phyloP scores from a whole-genome alignment of 345 rosid species.

The Eucalyptus marginata region DNA sequence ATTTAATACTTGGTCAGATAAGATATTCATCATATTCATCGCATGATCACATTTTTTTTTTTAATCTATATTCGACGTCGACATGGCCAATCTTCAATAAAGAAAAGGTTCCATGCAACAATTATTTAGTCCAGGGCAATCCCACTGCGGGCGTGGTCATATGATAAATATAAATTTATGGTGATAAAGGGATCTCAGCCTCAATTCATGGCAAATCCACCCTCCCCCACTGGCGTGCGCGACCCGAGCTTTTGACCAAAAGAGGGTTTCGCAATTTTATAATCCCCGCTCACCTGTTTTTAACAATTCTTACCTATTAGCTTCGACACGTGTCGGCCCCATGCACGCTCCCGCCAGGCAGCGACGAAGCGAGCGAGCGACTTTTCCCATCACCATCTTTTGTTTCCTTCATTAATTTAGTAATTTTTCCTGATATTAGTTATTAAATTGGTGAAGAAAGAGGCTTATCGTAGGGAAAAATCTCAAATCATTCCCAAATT shows the following conservation, averaged over 20 bases:
- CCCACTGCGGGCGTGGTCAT: fast-evolving
- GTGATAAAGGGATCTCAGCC: neutral
- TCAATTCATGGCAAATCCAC: neutral
- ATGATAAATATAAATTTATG: no score
- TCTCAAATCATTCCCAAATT: neutral
- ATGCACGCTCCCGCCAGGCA: neutral
- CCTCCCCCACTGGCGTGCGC: neutral
- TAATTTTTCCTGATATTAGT: neutral
- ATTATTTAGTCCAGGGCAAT: no score
- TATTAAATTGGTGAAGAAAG: neutral
- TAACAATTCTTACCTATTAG: neutral
- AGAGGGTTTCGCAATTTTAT: neutral
- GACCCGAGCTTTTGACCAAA: neutral
- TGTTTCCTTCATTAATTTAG: neutral
- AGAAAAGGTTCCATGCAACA: neutral
- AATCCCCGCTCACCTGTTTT: neutral
- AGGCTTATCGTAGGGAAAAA: neutral
- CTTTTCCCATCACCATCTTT: fast-evolving
- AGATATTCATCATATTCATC: no score
- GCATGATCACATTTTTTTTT: neutral
- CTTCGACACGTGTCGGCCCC: neutral
- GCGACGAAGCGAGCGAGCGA: neutral
- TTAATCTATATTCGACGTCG: no score
- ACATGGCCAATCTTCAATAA: no score
- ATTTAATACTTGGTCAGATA: no score